Evolutionary conservation across 2,329 filamentous ascomycete species (phyloP).

Genomic region (Fusarium camptoceras): DNA sequence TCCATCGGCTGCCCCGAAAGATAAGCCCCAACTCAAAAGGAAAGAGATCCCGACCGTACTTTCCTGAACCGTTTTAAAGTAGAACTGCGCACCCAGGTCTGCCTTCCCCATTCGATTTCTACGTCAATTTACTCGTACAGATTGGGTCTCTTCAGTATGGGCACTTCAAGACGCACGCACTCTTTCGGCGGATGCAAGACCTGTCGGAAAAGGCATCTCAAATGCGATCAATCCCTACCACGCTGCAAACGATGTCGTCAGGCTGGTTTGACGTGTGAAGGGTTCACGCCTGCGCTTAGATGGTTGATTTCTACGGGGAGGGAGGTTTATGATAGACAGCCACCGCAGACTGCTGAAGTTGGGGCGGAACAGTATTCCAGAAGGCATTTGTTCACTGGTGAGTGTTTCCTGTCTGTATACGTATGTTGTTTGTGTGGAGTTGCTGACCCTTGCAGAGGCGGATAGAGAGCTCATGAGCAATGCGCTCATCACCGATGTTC

Average conservation of each 20-base stretch:
- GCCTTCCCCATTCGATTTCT: background rate
- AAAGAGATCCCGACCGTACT: slow-evolving; percentile 30
- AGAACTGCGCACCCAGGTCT: background rate
- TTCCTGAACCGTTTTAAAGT: slow-evolving; percentile 25
- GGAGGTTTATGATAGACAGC: slow-evolving; percentile 35
- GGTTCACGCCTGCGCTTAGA: slow-evolving; percentile 35
- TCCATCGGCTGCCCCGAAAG: slow-evolving; percentile 2
- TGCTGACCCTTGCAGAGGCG: slow-evolving; percentile 7
- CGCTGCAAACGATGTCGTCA: slow-evolving; percentile 33
- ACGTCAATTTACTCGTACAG: background rate
- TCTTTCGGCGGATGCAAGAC: slow-evolving; percentile 42
- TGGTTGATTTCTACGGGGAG: slow-evolving; percentile 36
- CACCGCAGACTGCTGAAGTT: slow-evolving; percentile 18
- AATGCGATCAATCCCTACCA: slow-evolving; percentile 36
- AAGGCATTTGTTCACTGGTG: slow-evolving; percentile 37
- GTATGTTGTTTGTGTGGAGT: accelerated
- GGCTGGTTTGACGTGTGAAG: slow-evolving; percentile 35
- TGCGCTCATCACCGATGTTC: slow-evolving; percentile 18
- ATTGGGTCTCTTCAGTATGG: background rate
- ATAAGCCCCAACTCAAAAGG: slow-evolving; percentile 20
- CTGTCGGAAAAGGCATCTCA: slow-evolving; percentile 41
- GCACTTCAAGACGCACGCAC: slow-evolving; percentile 32
- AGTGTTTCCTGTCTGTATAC: background rate
- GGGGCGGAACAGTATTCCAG: slow-evolving; percentile 32
- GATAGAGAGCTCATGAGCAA: slow-evolving; percentile 35